phyloP scores from a whole-genome alignment of 2,329 filamentous ascomycete genomes.

The Eutypa lata region DNA sequence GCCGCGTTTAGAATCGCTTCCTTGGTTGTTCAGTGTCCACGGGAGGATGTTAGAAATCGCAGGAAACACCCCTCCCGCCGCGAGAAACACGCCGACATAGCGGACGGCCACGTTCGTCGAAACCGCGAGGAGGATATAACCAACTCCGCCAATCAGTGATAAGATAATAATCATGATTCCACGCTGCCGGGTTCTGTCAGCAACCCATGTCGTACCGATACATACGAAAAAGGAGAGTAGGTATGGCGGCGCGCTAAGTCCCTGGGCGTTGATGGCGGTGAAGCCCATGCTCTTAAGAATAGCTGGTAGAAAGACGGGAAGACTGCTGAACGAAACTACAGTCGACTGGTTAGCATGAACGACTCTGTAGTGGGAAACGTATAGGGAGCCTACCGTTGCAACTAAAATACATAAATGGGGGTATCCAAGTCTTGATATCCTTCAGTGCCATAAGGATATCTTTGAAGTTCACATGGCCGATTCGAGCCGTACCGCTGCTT shows the following conservation, averaged over 20 bases:
- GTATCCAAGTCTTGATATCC: constrained; percentile 49
- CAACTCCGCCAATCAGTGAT: constrained; percentile 55
- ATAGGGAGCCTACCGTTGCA: constrained; percentile 38
- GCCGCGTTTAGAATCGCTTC: constrained; percentile 62
- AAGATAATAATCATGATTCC: constrained; percentile 56
- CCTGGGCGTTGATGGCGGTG: constrained; percentile 63
- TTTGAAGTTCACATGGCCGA: constrained; percentile 40
- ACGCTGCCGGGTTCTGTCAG: constrained; percentile 64
- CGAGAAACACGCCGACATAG: constrained; percentile 43
- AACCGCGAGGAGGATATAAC: constrained; percentile 63
- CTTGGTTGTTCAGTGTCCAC: constrained; percentile 67
- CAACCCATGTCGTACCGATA: constrained; percentile 58
- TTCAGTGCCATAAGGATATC: constrained; percentile 46
- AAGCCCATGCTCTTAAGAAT: constrained; percentile 67
- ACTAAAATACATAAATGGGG: constrained; percentile 38
- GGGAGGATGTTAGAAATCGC: constrained; percentile 66
- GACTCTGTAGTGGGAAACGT: too few species aligned
- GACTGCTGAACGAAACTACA: constrained; percentile 63
- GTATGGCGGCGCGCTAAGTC: constrained; percentile 69
- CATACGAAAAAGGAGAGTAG: constrained; percentile 64
- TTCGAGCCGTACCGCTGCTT: constrained; percentile 43
- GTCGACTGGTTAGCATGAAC: constrained; percentile 56
- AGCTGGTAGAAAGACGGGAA: constrained; percentile 63
- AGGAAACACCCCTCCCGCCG: constrained; percentile 62
- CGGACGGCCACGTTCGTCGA: constrained; percentile 37